Base-by-base conservation (phyloP, 176 grass and related monocot species). In the Triticum timopheevii region DNA sequence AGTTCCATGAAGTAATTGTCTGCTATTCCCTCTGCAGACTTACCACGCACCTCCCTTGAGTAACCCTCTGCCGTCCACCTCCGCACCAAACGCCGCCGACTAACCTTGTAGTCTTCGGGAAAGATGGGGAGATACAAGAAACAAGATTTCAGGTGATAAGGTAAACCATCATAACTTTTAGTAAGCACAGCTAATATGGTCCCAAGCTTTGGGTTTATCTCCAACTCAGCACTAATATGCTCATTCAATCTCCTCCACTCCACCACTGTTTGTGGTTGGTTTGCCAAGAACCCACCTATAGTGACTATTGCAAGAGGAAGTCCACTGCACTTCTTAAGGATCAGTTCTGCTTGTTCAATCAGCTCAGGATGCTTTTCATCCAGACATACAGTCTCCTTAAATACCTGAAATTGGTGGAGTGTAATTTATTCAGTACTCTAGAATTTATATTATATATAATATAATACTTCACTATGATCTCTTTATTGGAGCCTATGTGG, bases 91-190 rank as follows among this genome's bases (percentile, higher is more conserved):
- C 62, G 62, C 24, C 62, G 10, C 62, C 62, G 11, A 25, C 62
- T 65, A 65, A 65, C 62, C 62, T 65, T 65, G 62, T 65, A 65
- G 62, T 65, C 23, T 65, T 65, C 62, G 28, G 62, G 62, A 65
- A 65, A 65, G 11, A 65, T 65, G 62, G 62, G 62, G 24, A 65
- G 62, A 65, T 65, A 65, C 24, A 65, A 25, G 62, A 65, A 65
- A 65, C 62, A 65, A 65, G 62, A 65, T 65, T 65, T 65, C 62
- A 65, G 62, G 4, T 65, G 11, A 65, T 65, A 65, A 1, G 62
- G 62, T 65, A 65, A 65, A 65, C 62, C 62, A 65, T 65, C 62
- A 65, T 65, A 65, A 65, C 62, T 65, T 65, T 65, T 28, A 65
- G 24, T 65, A 28, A 65, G 62, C 24, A 65, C 62, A 28, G 62